Evolutionary conservation across 2,329 filamentous ascomycete species (phyloP), one percentile per base, ranked within the genome.

Genomic region (Calonectria pauciramosa): DNA sequence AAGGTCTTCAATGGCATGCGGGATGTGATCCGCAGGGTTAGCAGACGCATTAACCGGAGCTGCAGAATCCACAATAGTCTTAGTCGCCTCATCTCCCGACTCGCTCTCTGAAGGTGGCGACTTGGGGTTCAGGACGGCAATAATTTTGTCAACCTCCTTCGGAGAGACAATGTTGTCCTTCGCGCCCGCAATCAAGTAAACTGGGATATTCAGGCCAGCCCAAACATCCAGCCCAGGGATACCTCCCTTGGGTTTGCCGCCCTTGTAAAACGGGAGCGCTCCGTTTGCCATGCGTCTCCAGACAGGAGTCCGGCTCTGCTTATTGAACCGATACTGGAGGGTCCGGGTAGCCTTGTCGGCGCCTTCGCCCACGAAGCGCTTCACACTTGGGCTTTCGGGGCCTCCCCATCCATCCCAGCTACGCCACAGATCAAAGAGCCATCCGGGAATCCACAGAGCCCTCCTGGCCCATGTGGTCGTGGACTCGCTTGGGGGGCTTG

Each of bases 211-310:
- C 18, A 98, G 87, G 10, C 91, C 91, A 30, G 89, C 88, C 97
- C 97, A 99, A 1, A 92, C 86, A 8, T 93, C 89, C 75, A 90
- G 84, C 0, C 94, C 93, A 2, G 95, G 93, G 11, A 97, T 84
- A 0, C 95, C 95, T 4, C 93, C 92, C 11, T 83, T 82, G 0
- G 91, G 84, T 32, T 88, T 83, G 1, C 89, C 91, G 10, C 88
- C 82, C 4, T 88, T 83, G 72, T 93, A 93, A 0, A 83, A 85
- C 0, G 95, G 93, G 30, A 97, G 87, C 66, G 89, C 89, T 0
- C 96, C 95, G 83, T 89, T 92, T 0, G 93, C 93, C 92, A 98
- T 96, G 49, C 95, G 92, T 77, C 94, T 91, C 90, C 95, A 98
- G 0, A 97, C 94, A 0, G 93, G 89, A 0, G 96, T 97, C 77